phyloP scores from a whole-genome alignment of 1,284 basidiomycete species.

The Inonotus hispidus region DNA sequence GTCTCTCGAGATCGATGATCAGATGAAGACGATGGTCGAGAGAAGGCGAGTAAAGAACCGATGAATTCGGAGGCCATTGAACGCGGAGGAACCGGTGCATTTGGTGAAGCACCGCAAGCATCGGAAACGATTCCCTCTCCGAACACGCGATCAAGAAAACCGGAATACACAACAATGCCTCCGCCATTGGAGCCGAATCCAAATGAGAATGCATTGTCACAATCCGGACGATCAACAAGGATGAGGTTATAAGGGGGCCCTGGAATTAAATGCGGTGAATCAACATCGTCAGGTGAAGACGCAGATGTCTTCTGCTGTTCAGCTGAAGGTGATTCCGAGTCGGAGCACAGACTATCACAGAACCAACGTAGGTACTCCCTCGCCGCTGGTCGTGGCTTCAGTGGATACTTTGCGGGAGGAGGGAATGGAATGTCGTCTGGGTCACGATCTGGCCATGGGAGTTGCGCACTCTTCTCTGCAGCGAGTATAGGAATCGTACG shows the following conservation, averaged over 20 bases:
- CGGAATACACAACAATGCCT: slow-evolving; percentile 86
- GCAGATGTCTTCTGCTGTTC: not conserved
- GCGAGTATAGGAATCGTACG: slow-evolving; percentile 59
- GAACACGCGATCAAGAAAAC: slow-evolving; percentile 79
- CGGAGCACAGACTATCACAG: slow-evolving; percentile 33
- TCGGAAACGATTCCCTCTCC: slow-evolving; percentile 28
- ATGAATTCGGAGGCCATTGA: slow-evolving; percentile 44
- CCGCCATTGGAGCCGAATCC: slow-evolving; percentile 87
- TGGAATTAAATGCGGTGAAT: slow-evolving; percentile 48
- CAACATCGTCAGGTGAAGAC: not conserved
- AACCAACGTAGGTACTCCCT: slow-evolving; percentile 56
- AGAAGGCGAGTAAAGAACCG: slow-evolving; percentile 36
- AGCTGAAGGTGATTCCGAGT: not conserved
- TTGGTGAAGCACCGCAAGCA: not conserved
- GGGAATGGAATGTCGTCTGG: slow-evolving; percentile 54
- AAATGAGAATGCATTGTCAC: slow-evolving; percentile 84
- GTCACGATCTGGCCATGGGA: slow-evolving; percentile 50
- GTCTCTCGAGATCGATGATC: slow-evolving; percentile 36
- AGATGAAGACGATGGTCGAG: slow-evolving; percentile 27
- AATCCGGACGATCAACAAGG: slow-evolving; percentile 74
- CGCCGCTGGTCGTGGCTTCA: slow-evolving; percentile 65
- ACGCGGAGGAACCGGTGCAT: slow-evolving; percentile 23
- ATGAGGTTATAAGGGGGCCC: slow-evolving; percentile 86
- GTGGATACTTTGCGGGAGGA: slow-evolving; percentile 66
- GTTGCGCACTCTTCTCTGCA: slow-evolving; percentile 45